Conservation (phyloP, 2,329 filamentous ascomycete species). For the Talaromyces sp. region DNA sequence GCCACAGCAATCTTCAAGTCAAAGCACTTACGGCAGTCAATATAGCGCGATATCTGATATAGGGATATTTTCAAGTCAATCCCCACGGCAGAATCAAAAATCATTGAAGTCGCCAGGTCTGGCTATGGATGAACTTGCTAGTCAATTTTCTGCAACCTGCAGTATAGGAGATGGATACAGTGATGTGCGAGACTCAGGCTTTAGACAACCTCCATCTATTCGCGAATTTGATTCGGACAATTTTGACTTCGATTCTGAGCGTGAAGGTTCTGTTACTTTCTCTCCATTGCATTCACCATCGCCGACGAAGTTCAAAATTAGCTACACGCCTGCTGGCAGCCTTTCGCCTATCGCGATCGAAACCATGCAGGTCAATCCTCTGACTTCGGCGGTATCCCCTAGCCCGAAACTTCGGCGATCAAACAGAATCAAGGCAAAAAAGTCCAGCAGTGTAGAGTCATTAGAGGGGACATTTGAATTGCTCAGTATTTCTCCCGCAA, state of each 20-base stretch:
- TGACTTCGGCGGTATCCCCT: neutral
- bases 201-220: neutral
- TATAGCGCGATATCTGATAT: neutral
- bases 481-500: slow-evolving; percentile 20
- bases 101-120: slow-evolving; percentile 6
- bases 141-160: slow-evolving; percentile 12
- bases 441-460: neutral
- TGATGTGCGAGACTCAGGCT: neutral
- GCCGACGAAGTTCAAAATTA: slow-evolving; percentile 22
- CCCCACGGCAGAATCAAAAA: neutral
- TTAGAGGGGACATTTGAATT: slow-evolving; percentile 24
- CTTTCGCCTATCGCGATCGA: slow-evolving; percentile 6
- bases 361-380: neutral
- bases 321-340: slow-evolving; percentile 26
- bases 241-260: slow-evolving; percentile 10
- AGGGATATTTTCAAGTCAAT: neutral
- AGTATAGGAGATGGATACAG: slow-evolving; percentile 2
- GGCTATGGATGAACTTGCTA: slow-evolving; percentile 12
- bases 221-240: slow-evolving; percentile 1
- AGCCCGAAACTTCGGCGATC: slow-evolving; percentile 10
- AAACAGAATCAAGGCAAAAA: neutral
- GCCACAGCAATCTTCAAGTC: slow-evolving; percentile 13
- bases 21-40: slow-evolving; percentile 8
- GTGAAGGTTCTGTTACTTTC: neutral
- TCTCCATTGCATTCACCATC: slow-evolving; percentile 8